phyloP scores from a whole-genome alignment of 805 yeast genomes.

The Metschnikowia lachancei region DNA sequence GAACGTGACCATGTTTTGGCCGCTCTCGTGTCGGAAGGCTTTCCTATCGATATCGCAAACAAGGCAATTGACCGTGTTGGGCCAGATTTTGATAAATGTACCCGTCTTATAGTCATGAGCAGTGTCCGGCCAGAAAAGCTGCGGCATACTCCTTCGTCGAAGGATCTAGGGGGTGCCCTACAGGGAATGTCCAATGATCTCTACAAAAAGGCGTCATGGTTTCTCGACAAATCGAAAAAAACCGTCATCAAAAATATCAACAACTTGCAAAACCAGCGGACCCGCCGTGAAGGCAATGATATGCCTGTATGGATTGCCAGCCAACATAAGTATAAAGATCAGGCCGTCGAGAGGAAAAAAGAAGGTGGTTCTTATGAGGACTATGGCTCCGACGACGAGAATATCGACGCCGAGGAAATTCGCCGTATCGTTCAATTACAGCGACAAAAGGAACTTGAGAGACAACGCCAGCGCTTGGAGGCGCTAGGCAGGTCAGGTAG shows the following conservation, averaged over 20 bases:
- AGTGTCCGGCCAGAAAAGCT: slow-evolving; percentile 6
- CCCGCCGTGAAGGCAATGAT: slow-evolving; percentile 16
- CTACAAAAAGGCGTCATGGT: slow-evolving; percentile 55
- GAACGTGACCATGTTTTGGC: slow-evolving; percentile 55
- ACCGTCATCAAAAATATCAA: slow-evolving; percentile 63
- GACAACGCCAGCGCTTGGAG: slow-evolving; percentile 24
- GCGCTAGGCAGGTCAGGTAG: slow-evolving; percentile 1
- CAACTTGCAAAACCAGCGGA: slow-evolving; percentile 41
- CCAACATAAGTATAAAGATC: slow-evolving; percentile 46
- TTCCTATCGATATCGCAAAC: slow-evolving; percentile 56
- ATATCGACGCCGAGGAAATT: slow-evolving; percentile 43
- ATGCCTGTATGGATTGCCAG: slow-evolving; percentile 77
- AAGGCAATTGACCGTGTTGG: slow-evolving; percentile 61
- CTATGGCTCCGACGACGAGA: slow-evolving; percentile 49
- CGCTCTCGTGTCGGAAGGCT: slow-evolving; percentile 77
- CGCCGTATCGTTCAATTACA: slow-evolving; percentile 38
- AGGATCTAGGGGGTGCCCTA: slow-evolving; percentile 33
- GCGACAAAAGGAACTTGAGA: slow-evolving; percentile 36
- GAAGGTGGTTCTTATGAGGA: slow-evolving; percentile 38
- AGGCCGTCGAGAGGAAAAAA: slow-evolving; percentile 33
- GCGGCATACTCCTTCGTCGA: background rate
- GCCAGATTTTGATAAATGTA: slow-evolving; percentile 60
- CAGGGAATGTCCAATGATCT: slow-evolving; percentile 56
- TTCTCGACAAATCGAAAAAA: slow-evolving; percentile 57
- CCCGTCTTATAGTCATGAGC: slow-evolving; percentile 59